phyloP scores from a whole-genome alignment of 371 early-diverging fungal genomes.

The Mortierella sp. region DNA sequence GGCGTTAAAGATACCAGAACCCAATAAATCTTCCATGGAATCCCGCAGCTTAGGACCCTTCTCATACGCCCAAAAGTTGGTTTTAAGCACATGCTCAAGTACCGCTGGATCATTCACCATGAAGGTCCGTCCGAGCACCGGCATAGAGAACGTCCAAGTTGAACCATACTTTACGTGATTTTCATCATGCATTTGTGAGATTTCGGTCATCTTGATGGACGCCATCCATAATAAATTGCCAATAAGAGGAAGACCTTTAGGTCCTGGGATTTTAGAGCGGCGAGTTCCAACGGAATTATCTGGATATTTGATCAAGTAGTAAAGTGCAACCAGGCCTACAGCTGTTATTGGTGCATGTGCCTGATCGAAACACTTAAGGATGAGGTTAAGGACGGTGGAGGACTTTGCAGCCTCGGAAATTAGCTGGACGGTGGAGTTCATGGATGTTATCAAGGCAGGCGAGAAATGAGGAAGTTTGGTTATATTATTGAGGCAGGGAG shows the following conservation, averaged over 20 bases:
- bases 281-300: conserved; percentile 50
- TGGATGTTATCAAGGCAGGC: background rate
- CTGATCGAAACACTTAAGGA: conserved; percentile 25
- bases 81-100: conserved; percentile 58
- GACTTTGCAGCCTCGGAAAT: conserved; percentile 29
- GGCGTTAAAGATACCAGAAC: conserved; percentile 78
- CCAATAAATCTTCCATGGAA: conserved; percentile 63
- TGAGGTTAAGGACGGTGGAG: conserved; percentile 21
- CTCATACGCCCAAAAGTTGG: conserved; percentile 71
- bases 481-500: background rate
- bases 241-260: conserved; percentile 45
- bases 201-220: conserved; percentile 17
- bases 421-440: conserved; percentile 12
- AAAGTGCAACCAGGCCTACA: conserved; percentile 33
- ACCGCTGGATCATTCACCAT: conserved; percentile 46
- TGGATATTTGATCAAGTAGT: conserved; percentile 34
- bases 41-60: conserved; percentile 63
- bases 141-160: conserved; percentile 32
- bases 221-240: conserved; percentile 37
- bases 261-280: conserved; percentile 41
- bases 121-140: conserved; percentile 29
- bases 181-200: conserved; percentile 43
- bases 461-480: background rate
- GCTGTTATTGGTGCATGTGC: conserved; percentile 30
- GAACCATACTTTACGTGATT: conserved; percentile 35